A percentile compares a stretch with the other conserved stretches of the same genome.
These are phyloP conservation scores for Yamadazyma sp. DNA, from an alignment of 1,139 yeast genomes.

Conservation along the genomic window DNA sequence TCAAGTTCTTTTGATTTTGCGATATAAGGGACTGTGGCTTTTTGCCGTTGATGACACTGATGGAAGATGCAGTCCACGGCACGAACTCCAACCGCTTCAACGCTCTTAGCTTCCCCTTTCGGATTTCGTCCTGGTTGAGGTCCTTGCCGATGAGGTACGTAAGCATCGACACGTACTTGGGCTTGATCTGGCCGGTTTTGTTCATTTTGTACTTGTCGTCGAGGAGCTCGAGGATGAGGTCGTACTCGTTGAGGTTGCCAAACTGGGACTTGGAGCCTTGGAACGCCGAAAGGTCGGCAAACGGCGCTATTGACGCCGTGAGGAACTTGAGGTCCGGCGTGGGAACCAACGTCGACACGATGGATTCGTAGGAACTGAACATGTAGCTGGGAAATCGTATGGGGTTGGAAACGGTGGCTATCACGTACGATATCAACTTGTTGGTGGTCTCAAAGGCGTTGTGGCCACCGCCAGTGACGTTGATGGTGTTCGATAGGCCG, in stretches of 20 bases:
- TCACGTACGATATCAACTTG: constrained; percentile 79
- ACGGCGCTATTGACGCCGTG: constrained; percentile 86
- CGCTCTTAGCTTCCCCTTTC: constrained; percentile 76
- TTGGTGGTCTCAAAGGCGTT: constrained; percentile 72
- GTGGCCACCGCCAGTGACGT: constrained; percentile 9
- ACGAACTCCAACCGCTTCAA: constrained; percentile 79
- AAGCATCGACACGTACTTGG: constrained; percentile 65
- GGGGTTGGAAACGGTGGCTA: constrained; percentile 84
- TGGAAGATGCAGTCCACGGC: constrained; percentile 83
- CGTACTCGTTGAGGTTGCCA: constrained; percentile 73
- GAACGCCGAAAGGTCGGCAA: constrained; percentile 33
- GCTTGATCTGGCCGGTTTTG: constrained; percentile 21
- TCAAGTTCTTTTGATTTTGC: constrained; percentile 32
- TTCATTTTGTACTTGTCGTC: constrained; percentile 83
- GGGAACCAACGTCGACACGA: constrained; percentile 80
- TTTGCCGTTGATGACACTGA: constrained; percentile 76
- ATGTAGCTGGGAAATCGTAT: constrained; percentile 89
- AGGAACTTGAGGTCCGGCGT: constrained; percentile 88
- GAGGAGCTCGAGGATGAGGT: constrained; percentile 76
- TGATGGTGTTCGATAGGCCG: constrained; percentile 28
- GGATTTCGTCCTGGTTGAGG: constrained; percentile 71
- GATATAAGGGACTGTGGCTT: constrained; percentile 1
- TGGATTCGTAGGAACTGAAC: constrained; percentile 83
- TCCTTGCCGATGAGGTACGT: constrained; percentile 71
- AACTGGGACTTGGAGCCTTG: constrained; percentile 44